phyloP scores from a whole-genome alignment of 495 filamentous ascomycete genomes.

The Penicillium cinerascens region DNA sequence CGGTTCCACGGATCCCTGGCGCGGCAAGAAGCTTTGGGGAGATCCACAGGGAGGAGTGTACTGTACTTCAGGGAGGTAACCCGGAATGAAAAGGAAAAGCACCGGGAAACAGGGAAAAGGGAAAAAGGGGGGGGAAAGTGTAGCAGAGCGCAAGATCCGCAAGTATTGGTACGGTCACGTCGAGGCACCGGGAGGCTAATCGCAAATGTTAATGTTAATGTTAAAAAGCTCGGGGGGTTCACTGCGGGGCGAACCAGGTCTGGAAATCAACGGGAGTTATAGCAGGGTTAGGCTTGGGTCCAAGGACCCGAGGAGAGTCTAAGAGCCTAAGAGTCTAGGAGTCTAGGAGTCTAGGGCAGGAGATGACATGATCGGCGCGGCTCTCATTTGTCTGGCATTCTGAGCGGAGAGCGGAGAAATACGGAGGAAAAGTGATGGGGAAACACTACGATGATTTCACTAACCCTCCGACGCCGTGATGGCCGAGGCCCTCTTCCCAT shows the following conservation, averaged over 20 bases:
- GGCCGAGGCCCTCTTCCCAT: no score
- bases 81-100: no score
- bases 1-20: slow-evolving; percentile 34
- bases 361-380: no score
- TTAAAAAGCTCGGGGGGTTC: slow-evolving; percentile 8
- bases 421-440: slow-evolving; percentile 11
- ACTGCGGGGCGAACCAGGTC: slow-evolving; percentile 5
- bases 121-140: neutral
- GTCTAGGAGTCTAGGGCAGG: slow-evolving; percentile 2
- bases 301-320: neutral
- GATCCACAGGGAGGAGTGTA: neutral
- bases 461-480: slow-evolving; percentile 17
- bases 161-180: neutral
- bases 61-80: no score
- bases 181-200: slow-evolving; percentile 15
- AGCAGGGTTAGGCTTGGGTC: no score
- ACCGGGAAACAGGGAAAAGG: no score
- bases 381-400: neutral
- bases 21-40: slow-evolving; percentile 28
- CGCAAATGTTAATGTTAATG: slow-evolving; percentile 17
- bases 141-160: no score
- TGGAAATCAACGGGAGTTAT: slow-evolving; percentile 8
- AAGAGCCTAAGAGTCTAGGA: slow-evolving; percentile 1
- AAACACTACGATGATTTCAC: slow-evolving; percentile 22
- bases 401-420: slow-evolving; percentile 17